Evolutionary conservation across 2,329 filamentous ascomycete genomes (phyloP).

Genomic region (Colletotrichum sp.): DNA sequence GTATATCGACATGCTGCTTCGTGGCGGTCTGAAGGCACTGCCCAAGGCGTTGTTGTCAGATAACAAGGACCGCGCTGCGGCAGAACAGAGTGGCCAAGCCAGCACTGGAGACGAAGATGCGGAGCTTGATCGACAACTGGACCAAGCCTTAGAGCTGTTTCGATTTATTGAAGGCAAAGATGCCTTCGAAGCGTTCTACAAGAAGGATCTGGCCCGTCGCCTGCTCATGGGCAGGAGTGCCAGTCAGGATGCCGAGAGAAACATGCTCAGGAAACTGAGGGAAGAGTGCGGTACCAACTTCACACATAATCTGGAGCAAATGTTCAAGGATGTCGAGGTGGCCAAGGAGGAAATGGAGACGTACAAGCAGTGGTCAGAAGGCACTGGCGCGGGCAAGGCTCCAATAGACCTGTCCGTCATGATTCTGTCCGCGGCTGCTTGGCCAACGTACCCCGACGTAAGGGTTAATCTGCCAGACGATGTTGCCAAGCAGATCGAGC

Average conservation of each 20-base stretch:
- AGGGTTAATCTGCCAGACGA: constrained; percentile 75
- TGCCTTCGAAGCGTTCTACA: constrained; percentile 98
- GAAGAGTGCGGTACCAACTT: constrained; percentile 93
- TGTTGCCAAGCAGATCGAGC: constrained; percentile 76
- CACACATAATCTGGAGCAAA: constrained; percentile 96
- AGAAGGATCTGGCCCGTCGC: constrained; percentile 90
- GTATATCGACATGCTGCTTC: constrained; percentile 88
- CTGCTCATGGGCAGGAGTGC: constrained; percentile 92
- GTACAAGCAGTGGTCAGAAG: constrained; percentile 69
- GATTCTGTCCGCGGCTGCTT: constrained; percentile 88
- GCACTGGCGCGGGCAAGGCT: constrained; percentile 38
- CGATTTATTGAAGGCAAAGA: constrained; percentile 97
- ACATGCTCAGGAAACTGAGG: constrained; percentile 91
- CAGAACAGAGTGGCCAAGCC: constrained; percentile 67
- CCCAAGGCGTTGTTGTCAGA: constrained; percentile 72
- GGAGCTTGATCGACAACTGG: constrained; percentile 89
- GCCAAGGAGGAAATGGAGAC: constrained; percentile 91
- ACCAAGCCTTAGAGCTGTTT: constrained; percentile 93
- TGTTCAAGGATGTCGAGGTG: constrained; percentile 98
- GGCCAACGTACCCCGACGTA: constrained; percentile 87
- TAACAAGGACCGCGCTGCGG: constrained; percentile 58
- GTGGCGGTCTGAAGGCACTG: constrained; percentile 85
- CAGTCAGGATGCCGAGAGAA: constrained; percentile 92
- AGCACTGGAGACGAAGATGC: constrained; percentile 86
- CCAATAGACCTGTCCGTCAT: constrained; percentile 81